Conservation (phyloP, 2,329 filamentous ascomycete species). For the Macroventuria anomochaeta region DNA sequence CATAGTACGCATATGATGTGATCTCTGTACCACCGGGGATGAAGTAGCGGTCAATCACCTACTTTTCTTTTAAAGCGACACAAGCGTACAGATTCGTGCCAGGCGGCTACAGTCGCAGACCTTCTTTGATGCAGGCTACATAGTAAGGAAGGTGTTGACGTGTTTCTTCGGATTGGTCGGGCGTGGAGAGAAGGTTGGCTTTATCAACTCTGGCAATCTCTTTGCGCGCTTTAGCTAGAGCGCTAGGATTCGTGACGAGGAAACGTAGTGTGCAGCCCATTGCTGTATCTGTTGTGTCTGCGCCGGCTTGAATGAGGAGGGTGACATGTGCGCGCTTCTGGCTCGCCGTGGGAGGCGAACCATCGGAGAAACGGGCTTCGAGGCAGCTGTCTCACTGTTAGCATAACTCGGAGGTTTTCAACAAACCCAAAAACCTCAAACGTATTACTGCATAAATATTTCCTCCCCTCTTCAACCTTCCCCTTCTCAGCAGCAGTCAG, state of each 20-base stretch:
- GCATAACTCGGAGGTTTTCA: slow-evolving; percentile 28
- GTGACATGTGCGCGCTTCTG: slow-evolving; percentile 49
- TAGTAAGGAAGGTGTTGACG: slow-evolving; percentile 54
- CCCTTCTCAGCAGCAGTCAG: slow-evolving; percentile 18
- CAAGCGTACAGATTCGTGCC: slow-evolving; percentile 61
- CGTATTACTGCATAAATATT: slow-evolving; percentile 41
- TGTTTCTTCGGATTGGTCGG: slow-evolving; percentile 41
- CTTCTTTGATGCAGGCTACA: slow-evolving; percentile 59
- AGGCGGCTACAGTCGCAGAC: slow-evolving; percentile 58
- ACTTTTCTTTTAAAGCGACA: slow-evolving; percentile 38
- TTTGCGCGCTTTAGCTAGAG: slow-evolving; percentile 24
- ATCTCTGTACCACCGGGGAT: slow-evolving; percentile 55
- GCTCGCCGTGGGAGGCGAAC: slow-evolving; percentile 33
- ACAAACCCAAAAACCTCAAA: not conserved
- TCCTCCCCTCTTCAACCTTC: slow-evolving; percentile 28
- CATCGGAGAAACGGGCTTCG: slow-evolving; percentile 41
- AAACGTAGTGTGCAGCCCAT: slow-evolving; percentile 44
- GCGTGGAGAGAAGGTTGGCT: slow-evolving; percentile 27
- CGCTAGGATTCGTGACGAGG: slow-evolving; percentile 25
- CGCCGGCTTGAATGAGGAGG: slow-evolving; percentile 49
- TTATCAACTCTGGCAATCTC: slow-evolving; percentile 35
- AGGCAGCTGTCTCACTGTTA: slow-evolving; percentile 34
- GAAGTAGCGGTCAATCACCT: slow-evolving; percentile 50
- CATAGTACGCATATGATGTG: slow-evolving; percentile 53
- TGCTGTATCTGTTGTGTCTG: slow-evolving; percentile 46